Evolutionary conservation across 2,329 filamentous ascomycete genomes (phyloP), one percentile per base, ranked within the genome.

Genomic region (Colletotrichum plurivorum): DNA sequence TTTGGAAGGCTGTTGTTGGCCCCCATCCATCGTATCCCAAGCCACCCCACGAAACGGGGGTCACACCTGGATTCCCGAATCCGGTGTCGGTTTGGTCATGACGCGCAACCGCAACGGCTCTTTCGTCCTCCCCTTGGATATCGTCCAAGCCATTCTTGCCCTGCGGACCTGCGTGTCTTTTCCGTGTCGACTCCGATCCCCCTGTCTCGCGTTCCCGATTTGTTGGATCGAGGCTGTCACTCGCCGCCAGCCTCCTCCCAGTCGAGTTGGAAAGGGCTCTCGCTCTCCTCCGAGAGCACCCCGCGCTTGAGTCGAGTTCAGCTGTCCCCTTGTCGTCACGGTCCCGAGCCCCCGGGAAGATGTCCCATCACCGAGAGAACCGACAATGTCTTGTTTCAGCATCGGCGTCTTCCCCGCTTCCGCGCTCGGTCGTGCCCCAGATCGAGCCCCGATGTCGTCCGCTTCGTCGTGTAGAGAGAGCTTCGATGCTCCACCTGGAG

Each of bases 41-140:
- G 62, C 62, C 49, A 60, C 62, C 62, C 66, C 66, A 66, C 55
- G 62, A 66, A 65, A 69, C 56, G 61, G 66, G 66, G 66, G 62
- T 69, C 66, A 69, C 49, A 48, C 55, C 43, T 69, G 55, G 61
- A 69, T 51, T 36, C 31, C n/a, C 16, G 39, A 60, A 55, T 62
- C 61, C 22, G 45, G 46, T 57, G 57, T 66, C 55, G 51, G 43
- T 61, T 45, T 59, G 18, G 49, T 46, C n/a, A 69, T 66, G 66
- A 60, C 61, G 53, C 56, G 62, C 51, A 66, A 45, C 22, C 51
- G 62, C 51, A 66, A 45, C 22, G n/a, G 36, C 49, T 18, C 45
- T 13, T n/a, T 56, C 9, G 20, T 59, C 18, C 36, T 56, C 36
- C 49, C 27, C 49, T 56, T 25, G 51, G 55, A 9, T 16, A 20